Conservation (phyloP, 768 basidiomycete species). For the Kwoniella sp. region DNA sequence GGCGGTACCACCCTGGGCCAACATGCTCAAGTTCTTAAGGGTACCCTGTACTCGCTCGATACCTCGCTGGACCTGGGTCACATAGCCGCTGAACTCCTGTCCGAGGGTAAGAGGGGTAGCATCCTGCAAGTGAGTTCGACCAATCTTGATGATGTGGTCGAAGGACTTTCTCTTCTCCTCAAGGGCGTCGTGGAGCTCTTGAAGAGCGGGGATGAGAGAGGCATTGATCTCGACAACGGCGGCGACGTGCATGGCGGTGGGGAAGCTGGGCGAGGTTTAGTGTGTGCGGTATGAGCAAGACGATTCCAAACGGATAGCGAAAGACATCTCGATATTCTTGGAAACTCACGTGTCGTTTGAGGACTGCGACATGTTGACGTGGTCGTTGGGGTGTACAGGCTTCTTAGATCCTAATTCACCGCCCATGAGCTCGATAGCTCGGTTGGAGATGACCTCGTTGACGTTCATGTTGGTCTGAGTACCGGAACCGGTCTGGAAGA, state of each 20-base stretch:
- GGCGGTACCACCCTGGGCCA: constrained; percentile 98
- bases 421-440: constrained; percentile 94
- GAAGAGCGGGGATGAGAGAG: constrained; percentile 79
- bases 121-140: constrained; percentile 94
- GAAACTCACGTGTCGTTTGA: constrained; percentile 89
- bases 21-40: constrained; percentile 78
- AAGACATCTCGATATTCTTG: no score
- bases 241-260: constrained; percentile 98
- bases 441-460: constrained; percentile 98
- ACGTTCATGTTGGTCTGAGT: constrained; percentile 99
- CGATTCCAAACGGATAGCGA: no score
- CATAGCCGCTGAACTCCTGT: constrained; percentile 98
- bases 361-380: constrained; percentile 98
- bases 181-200: constrained; percentile 78
- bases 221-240: constrained; percentile 83
- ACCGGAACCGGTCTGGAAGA: constrained; percentile 98
- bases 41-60: constrained; percentile 79
- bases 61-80: constrained; percentile 87
- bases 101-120: constrained; percentile 96
- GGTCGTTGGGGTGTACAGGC: constrained; percentile 98
- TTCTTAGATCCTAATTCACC: constrained; percentile 93
- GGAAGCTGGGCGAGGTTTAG: constrained; percentile 66
- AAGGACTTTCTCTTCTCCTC: constrained; percentile 80
- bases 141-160: constrained; percentile 94
- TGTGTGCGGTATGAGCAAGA: no score